Percentiles rank a stretch among this genome's conserved stretches.
These are phyloP conservation scores for Nyssa sinensis DNA, from an alignment of 148 eudicot genomes.

Conservation along the genomic window DNA sequence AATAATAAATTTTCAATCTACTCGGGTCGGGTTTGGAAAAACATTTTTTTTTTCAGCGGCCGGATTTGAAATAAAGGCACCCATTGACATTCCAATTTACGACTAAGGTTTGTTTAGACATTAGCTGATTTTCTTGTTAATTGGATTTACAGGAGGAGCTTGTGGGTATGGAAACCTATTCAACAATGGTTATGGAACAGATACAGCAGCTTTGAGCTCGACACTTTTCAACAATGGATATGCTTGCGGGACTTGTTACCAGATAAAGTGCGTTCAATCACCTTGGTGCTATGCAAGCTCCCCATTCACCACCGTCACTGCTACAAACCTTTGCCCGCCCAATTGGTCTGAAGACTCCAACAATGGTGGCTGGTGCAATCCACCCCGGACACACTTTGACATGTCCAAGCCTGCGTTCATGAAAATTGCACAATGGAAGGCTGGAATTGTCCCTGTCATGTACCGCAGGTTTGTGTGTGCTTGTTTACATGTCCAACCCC, in stretches of 20 bases:
- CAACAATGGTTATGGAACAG: slow-evolving; percentile 63
- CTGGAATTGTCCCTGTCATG: slow-evolving; percentile 75
- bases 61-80: no score
- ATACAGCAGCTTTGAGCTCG: slow-evolving; percentile 84
- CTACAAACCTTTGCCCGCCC: slow-evolving; percentile 87
- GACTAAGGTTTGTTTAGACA: background rate
- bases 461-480: no score
- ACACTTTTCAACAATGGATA: slow-evolving; percentile 66
- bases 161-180: slow-evolving; percentile 85
- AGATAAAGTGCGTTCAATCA: slow-evolving; percentile 57
- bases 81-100: no score
- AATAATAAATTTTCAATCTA: no score
- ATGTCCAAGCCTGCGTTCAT: slow-evolving; percentile 73
- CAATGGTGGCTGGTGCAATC: slow-evolving; percentile 95
- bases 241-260: slow-evolving; percentile 75
- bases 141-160: slow-evolving; percentile 63
- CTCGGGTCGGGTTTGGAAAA: no score
- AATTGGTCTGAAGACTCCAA: slow-evolving; percentile 59
- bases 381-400: slow-evolving; percentile 81
- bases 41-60: no score
- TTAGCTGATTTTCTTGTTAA: background rate
- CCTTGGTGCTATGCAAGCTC: slow-evolving; percentile 46
- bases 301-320: slow-evolving; percentile 56
- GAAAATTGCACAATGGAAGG: slow-evolving; percentile 62
- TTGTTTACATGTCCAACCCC: no score